A percentile compares a stretch with the other conserved stretches of the same genome.
Evolutionary conservation across 495 filamentous ascomycete genomes (phyloP).

Genomic region (Aspergillus campestris): DNA sequence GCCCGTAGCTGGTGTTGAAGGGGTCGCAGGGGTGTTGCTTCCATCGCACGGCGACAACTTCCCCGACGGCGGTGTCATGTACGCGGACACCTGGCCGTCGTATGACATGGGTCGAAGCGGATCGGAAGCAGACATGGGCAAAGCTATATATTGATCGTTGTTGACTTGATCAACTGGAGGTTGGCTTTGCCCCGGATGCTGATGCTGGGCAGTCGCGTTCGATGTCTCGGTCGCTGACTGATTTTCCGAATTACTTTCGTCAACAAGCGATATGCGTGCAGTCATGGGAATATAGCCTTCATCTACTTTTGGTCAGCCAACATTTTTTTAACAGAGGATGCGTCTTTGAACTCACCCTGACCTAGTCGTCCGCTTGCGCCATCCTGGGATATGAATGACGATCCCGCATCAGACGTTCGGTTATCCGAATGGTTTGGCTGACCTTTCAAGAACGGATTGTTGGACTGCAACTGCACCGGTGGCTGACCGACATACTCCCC

Average conservation of each 20-base stretch:
- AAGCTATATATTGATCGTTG: too few relatives aligned
- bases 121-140: too few relatives aligned
- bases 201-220: background rate
- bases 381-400: constrained; percentile 13
- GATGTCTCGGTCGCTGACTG: constrained; percentile 17
- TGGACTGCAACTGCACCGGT: constrained; percentile 31
- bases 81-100: background rate
- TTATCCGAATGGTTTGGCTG: constrained; percentile 19
- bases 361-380: constrained; percentile 21
- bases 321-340: background rate
- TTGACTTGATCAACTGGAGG: too few relatives aligned
- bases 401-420: constrained; percentile 14
- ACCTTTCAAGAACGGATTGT: constrained; percentile 37
- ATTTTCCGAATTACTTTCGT: constrained; percentile 18
- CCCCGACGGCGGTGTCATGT: background rate
- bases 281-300: constrained; percentile 42
- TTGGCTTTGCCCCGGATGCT: too few relatives aligned
- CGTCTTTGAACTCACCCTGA: constrained; percentile 20
- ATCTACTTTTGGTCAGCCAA: constrained; percentile 16
- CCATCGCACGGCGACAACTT: constrained; percentile 15
- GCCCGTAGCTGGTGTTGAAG: constrained; percentile 23
- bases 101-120: background rate
- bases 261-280: constrained; percentile 34
- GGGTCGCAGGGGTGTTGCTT: constrained; percentile 14
- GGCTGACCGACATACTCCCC: constrained; percentile 18